These are phyloP conservation scores for Nitzschia sp. DNA, from an alignment of 108 stramenopile species.

Conservation along the genomic window DNA sequence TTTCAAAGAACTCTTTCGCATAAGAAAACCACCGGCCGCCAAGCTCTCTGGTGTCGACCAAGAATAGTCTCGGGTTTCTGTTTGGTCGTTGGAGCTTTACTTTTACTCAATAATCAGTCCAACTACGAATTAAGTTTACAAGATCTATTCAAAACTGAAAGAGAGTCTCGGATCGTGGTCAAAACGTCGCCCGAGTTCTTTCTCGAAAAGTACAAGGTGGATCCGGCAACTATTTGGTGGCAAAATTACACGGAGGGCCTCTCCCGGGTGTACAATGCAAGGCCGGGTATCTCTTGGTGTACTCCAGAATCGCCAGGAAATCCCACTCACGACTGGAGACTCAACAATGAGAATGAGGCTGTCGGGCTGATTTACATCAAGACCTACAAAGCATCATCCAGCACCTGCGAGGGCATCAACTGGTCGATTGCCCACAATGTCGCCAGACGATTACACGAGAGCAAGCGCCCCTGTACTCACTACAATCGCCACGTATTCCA, in stretches of 20 bases:
- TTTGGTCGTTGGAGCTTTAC: too few species aligned
- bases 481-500: slow-evolving; percentile 14
- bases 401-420: slow-evolving; percentile 28
- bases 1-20: too few species aligned
- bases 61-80: too few species aligned
- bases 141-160: too few species aligned
- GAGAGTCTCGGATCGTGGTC: too few species aligned
- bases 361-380: slow-evolving; percentile 38
- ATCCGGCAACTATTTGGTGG: neutral
- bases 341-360: neutral
- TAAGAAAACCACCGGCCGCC: too few species aligned
- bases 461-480: slow-evolving; percentile 3
- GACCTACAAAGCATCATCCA: slow-evolving; percentile 38
- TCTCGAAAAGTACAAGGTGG: neutral
- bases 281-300: slow-evolving; percentile 1
- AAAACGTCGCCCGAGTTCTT: neutral
- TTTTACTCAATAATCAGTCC: too few species aligned
- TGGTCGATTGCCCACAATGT: slow-evolving; percentile 33
- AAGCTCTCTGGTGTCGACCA: too few species aligned
- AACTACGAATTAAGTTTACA: too few species aligned
- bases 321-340: slow-evolving; percentile 14
- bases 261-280: neutral
- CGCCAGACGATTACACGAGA: neutral
- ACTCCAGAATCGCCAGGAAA: neutral
- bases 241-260: neutral